A percentile compares a stretch with the other conserved stretches of the same genome.
Conservation (phyloP, 176 grass and related monocot genomes). For the Leersia perrieri region DNA sequence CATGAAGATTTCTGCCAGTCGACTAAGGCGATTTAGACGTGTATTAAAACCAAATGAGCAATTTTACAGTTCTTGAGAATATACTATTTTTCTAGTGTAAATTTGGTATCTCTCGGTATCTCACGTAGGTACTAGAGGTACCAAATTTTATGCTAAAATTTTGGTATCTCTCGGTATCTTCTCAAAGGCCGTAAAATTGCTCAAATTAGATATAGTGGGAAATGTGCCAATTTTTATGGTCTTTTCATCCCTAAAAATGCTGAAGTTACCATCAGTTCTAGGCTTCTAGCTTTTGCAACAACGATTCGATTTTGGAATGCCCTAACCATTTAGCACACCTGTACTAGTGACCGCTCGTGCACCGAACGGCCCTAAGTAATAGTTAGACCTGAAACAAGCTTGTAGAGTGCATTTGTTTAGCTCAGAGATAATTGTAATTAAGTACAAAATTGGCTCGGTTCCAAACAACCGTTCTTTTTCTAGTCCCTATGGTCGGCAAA, state of each 20-base stretch:
- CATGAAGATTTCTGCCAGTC: neutral
- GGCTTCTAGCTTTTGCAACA: neutral
- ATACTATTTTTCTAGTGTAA: too few relatives aligned
- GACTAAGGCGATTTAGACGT: too few relatives aligned
- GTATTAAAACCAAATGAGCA: too few relatives aligned
- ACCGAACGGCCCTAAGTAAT: neutral
- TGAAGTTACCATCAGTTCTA: neutral
- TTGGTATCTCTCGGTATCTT: too few relatives aligned
- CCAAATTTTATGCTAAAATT: too few relatives aligned
- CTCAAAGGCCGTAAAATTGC: too few relatives aligned
- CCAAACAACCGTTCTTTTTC: slow-evolving; percentile 11
- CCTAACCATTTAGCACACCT: neutral
- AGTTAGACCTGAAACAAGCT: slow-evolving; percentile 2
- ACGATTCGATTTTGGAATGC: neutral
- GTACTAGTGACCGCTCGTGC: neutral
- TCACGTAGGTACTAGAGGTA: too few relatives aligned
- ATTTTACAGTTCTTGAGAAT: too few relatives aligned
- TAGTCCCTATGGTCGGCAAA: slow-evolving; percentile 8
- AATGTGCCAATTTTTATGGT: neutral
- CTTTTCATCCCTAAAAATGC: neutral
- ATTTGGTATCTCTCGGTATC: too few relatives aligned
- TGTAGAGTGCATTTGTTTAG: neutral
- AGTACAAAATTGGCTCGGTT: slow-evolving; percentile 30
- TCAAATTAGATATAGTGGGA: too few relatives aligned
- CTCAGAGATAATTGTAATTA: neutral